A percentile compares a stretch with the other conserved stretches of the same genome.
Conservation (phyloP, 306 rosid species). For the Acacia crassicarpa region DNA sequence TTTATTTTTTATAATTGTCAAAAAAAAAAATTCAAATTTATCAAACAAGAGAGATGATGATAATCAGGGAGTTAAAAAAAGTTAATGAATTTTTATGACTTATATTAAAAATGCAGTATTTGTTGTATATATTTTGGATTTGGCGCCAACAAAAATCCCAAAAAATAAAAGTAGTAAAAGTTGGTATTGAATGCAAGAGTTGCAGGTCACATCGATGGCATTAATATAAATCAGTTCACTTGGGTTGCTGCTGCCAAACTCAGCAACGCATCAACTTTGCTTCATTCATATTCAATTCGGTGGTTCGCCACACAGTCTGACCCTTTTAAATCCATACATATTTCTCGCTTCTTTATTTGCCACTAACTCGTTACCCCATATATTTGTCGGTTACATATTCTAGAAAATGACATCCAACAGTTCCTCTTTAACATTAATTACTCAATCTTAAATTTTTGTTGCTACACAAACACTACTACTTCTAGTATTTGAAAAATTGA, state of each 20-base stretch:
- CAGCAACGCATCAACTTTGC: slow-evolving; percentile 11
- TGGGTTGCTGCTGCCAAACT: slow-evolving; percentile 7
- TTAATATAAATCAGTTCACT: background rate
- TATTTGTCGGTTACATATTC: background rate
- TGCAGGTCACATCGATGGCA: background rate
- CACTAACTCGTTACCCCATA: too few relatives aligned
- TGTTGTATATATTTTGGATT: too few relatives aligned
- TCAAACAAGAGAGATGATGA: too few relatives aligned
- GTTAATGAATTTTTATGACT: too few relatives aligned
- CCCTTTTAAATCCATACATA: background rate
- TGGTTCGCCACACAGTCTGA: background rate
- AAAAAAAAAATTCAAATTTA: too few relatives aligned
- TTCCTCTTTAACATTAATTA: too few relatives aligned
- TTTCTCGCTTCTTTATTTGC: too few relatives aligned
- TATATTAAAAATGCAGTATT: too few relatives aligned
- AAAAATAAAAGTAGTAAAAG: background rate
- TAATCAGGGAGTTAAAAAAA: too few relatives aligned
- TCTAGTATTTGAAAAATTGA: background rate
- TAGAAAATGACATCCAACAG: background rate
- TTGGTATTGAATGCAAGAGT: background rate
- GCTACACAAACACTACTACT: too few relatives aligned
- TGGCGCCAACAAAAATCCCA: background rate
- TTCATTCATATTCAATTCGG: background rate
- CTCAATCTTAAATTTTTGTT: background rate
- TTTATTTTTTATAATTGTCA: too few relatives aligned